Base-by-base conservation (phyloP, 345 rosid genomes). In the Erodium maritimum region DNA sequence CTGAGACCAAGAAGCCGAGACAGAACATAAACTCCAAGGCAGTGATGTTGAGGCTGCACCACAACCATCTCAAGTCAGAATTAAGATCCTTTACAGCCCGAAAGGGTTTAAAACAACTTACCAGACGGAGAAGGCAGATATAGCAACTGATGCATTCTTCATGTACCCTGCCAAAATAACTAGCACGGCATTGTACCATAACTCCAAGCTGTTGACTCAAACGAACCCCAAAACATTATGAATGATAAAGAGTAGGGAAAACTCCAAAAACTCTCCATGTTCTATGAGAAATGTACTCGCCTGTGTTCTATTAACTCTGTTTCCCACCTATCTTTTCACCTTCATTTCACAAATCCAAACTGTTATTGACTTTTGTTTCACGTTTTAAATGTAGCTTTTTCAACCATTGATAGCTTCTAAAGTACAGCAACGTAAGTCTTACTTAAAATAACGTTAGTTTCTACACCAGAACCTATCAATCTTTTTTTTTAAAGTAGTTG, bases 91-190 rank as follows among this genome's bases (percentile, higher is more conserved):
- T 34, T 17, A 42, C 37, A 11, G 37, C 0, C 9, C 9, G 37
- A 10, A 55, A 50, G 17, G 19, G 23, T 29, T 29, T 29, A 11
- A 29, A 5, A 11, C 8, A 29, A 29, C 70, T 66, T 80, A 90
- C 97, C 97, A 90, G 60, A 90, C 79, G 56, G 97, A 82, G 73
- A 91, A 83, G 9, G 97, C 96, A 52, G 90, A 76, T 57, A 91
- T 82, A 21, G 79, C 73, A 34, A 74, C 29, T 0, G 73, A 62
- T 0, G 95, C 97, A 73, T 83, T 71, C 37, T 67, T 24, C 82
- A 86, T 64, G 66, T 90, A 82, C 61, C 95, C 95, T 14, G 95
- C 88, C 48, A 87, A 25, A n/a, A 90, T 65, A 20, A 90, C 82
- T 5, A 90, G 70, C 33, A 90, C 52, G 9, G 88, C 73, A 71